These are phyloP conservation scores for Candida tibetensis DNA, from an alignment of 805 yeast genomes.

Conservation along the genomic window DNA sequence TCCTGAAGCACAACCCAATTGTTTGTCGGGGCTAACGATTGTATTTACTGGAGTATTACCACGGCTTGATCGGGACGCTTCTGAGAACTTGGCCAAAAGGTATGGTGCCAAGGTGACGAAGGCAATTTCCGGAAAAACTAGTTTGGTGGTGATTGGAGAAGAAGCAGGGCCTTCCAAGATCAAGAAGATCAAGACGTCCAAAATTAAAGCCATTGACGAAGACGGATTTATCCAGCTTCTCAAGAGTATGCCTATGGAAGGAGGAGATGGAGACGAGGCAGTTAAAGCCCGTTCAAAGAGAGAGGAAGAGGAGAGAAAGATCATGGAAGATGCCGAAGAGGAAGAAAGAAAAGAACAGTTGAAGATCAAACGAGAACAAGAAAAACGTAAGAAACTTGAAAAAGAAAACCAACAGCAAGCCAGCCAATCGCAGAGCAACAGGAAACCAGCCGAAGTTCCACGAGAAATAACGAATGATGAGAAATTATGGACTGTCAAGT, in stretches of 20 bases:
- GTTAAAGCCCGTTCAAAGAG: conserved; percentile 66
- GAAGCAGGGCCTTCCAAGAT: conserved; percentile 98
- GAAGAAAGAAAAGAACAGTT: conserved; percentile 33
- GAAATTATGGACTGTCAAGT: conserved; percentile 87
- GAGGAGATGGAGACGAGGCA: conserved; percentile 84
- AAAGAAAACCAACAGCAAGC: conserved; percentile 20
- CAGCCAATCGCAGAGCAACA: background rate
- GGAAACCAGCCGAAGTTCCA: conserved; percentile 14
- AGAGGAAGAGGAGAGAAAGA: conserved; percentile 61
- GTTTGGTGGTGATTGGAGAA: conserved; percentile 85
- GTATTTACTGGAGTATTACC: conserved; percentile 93
- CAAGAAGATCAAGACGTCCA: conserved; percentile 66
- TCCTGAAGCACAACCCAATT: conserved; percentile 83
- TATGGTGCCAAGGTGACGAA: conserved; percentile 92
- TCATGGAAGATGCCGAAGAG: conserved; percentile 40
- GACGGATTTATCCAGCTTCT: conserved; percentile 79
- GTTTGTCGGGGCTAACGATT: conserved; percentile 83
- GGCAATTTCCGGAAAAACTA: conserved; percentile 80
- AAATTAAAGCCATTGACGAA: conserved; percentile 80
- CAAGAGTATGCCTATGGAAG: conserved; percentile 81
- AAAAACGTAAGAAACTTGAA: conserved; percentile 37
- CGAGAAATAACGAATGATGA: conserved; percentile 49
- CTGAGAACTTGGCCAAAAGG: conserved; percentile 72
- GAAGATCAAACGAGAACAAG: background rate
- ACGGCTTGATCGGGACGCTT: conserved; percentile 67